Evolutionary conservation across 306 rosid genomes (phyloP).

Genomic region (Dalbergia oliveri): DNA sequence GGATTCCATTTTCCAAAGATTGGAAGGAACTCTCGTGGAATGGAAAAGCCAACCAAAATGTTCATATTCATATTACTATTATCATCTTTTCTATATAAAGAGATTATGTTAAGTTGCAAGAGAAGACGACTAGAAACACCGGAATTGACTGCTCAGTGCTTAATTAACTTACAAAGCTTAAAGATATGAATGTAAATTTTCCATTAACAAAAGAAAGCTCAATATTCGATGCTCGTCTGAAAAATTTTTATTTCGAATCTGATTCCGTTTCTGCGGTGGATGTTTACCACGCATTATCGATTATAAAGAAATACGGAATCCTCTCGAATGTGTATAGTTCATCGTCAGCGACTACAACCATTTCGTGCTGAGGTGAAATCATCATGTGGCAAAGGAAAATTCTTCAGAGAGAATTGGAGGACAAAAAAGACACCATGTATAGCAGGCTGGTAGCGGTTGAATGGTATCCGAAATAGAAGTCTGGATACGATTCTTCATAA

Average conservation of each 20-base stretch:
- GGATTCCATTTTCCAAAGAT: slow-evolving; percentile 60
- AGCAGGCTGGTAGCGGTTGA: not conserved
- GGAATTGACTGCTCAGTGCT: not conserved
- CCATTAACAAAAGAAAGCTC: slow-evolving; percentile 51
- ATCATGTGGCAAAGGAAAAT: not conserved
- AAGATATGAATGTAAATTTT: slow-evolving; percentile 34
- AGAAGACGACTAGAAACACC: slow-evolving; percentile 33
- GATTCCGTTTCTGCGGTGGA: slow-evolving; percentile 52
- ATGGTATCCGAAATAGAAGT: too few species aligned
- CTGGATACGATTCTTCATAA: too few species aligned
- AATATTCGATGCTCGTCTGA: slow-evolving; percentile 44
- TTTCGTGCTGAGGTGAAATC: not conserved
- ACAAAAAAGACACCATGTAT: not conserved
- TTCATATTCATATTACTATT: too few species aligned
- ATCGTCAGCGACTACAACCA: not conserved
- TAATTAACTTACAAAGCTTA: too few species aligned
- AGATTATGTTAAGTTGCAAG: slow-evolving; percentile 9
- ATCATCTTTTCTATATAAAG: not conserved
- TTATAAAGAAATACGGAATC: slow-evolving; percentile 1
- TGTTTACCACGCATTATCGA: not conserved
- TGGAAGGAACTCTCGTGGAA: too few species aligned
- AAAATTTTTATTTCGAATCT: slow-evolving; percentile 53
- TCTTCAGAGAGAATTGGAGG: not conserved
- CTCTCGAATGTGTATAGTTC: not conserved
- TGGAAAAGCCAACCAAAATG: too few species aligned